Evolutionary conservation across 2,329 filamentous ascomycete genomes (phyloP), one percentile per base, ranked within the genome.

Genomic region (Neofusicoccum umdonicola): DNA sequence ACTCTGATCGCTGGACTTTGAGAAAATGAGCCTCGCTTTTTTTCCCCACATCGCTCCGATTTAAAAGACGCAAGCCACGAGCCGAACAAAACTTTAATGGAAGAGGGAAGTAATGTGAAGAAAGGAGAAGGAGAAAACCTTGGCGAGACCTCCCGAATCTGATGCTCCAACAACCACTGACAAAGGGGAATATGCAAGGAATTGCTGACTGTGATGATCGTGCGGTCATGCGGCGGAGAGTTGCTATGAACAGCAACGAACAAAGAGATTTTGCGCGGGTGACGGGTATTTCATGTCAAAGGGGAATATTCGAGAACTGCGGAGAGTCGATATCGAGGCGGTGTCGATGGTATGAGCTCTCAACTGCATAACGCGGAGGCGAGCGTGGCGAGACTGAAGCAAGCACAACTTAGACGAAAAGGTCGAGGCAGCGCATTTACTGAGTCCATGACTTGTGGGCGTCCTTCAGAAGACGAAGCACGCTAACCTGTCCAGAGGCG

Each of bases 401-500:
- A 61, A 19, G 27, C 39, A 34, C 37, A 8, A 35, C 37, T 42
- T 37, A 35, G 39, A 19, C 7, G 12, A 15, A 11, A 45, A 17
- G 19, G 56, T 27, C 19, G 11, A 13, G 12, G 27, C 17, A 48
- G n/a, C 9, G 12, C 17, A 37, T 48, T 51, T 45, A 45, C 22
- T 47, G 52, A 12, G 63, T 19, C 63, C 63, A 65, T 5, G 48
- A 17, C 56, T 39, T 17, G 27, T 61, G 54, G 22, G 63, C 63
- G n/a, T 41, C 45, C 41, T 42, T 61, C 56, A 65, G 37, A 31
- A 62, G 51, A 7, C 35, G 13, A n/a, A 78, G 68, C 56, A 78
- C 75, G 51, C 74, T 71, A 13, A 69, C 69, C 68, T 78, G 76
- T 31, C 70, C 72, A 4, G 67, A 68, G 62, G 71, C 70, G 39